Evolutionary conservation across 2,329 filamentous ascomycete species (phyloP), one percentile per base, ranked within the genome.

Genomic region (Niveomyces coronatus): DNA sequence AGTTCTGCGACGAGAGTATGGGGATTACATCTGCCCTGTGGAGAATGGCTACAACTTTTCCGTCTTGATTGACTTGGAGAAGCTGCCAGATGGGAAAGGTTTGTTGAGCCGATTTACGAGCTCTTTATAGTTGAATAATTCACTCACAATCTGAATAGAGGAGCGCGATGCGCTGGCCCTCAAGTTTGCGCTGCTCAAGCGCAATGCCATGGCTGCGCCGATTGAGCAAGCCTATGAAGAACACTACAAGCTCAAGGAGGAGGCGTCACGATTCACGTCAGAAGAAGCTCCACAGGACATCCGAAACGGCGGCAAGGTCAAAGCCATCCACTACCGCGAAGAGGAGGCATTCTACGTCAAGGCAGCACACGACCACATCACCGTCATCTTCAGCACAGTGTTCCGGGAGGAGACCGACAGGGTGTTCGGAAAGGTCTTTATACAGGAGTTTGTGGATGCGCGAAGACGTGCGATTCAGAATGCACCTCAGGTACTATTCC

Each of bases 341-440:
- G 88, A 96, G 68, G 91, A 99, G 62, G 88, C 91, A 37, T 96
- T 99, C 56, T 98, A 94, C 62, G 82, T 98, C 68, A 96, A 98
- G 68, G 89, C 91, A 45, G 93, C 85, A 60, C 84, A 93, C 65
- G 91, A 99, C 60, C 80, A 91, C 53, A 91, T 99, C 37, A 98
- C 93, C 1, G 88, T 98, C 53, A 98, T 98, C 55, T 98, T 98
- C 72, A 94, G 87, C 64, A 98, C 91, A 29, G 77, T 96, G 37
- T 99, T 99, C 72, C 75, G 86, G 41, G 93, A 99, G 58, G 93
- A 98, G 66, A 98, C 93, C 39, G 91, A 98, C 58, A 74, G 89
- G 45, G 85, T 99, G 41, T 98, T 94, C 54, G 91, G 91, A 51
- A 96, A 95, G 66, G 87, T 98, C 11, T 98, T 99, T 58, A 78